Evolutionary conservation across 129 eudicot species (phyloP).

Genomic region (Arctium lappa): DNA sequence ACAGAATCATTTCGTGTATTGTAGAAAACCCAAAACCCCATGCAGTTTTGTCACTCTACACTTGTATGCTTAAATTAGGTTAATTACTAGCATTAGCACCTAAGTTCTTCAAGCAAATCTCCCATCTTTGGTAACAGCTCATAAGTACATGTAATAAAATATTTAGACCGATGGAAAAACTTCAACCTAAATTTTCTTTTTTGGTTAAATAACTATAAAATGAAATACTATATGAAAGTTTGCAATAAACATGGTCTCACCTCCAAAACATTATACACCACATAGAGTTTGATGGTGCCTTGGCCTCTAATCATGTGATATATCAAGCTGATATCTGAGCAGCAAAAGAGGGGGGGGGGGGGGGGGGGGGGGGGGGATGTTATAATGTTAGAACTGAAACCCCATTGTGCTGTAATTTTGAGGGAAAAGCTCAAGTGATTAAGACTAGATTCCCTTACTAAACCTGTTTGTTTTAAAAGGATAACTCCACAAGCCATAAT

Average conservation of each 20-base stretch:
- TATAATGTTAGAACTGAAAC: slow-evolving; percentile 16
- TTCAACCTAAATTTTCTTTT: not conserved
- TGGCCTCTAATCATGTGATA: slow-evolving; percentile 99
- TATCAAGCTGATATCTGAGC: slow-evolving; percentile 88
- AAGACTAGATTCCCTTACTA: slow-evolving; percentile 39
- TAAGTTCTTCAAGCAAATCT: not conserved
- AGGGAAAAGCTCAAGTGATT: not conserved
- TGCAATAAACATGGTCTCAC: slow-evolving; percentile 35
- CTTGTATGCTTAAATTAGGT: not conserved
- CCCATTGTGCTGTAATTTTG: not conserved
- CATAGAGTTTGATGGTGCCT: slow-evolving; percentile 92
- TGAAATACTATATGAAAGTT: not conserved
- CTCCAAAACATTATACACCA: slow-evolving; percentile 97
- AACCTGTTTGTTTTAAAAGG: slow-evolving; percentile 86
- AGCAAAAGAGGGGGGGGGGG: not conserved
- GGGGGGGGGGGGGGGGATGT: not conserved
- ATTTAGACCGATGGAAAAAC: not conserved
- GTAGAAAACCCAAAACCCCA: not conserved
- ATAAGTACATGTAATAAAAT: not conserved
- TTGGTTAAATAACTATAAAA: not conserved
- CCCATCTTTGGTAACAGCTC: not conserved
- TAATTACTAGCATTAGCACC: not conserved
- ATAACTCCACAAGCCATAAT: slow-evolving; percentile 15
- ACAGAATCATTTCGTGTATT: no score
- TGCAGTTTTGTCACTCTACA: not conserved